Conservation (phyloP, 208 protist genomes). For the Lotmaria passim region DNA sequence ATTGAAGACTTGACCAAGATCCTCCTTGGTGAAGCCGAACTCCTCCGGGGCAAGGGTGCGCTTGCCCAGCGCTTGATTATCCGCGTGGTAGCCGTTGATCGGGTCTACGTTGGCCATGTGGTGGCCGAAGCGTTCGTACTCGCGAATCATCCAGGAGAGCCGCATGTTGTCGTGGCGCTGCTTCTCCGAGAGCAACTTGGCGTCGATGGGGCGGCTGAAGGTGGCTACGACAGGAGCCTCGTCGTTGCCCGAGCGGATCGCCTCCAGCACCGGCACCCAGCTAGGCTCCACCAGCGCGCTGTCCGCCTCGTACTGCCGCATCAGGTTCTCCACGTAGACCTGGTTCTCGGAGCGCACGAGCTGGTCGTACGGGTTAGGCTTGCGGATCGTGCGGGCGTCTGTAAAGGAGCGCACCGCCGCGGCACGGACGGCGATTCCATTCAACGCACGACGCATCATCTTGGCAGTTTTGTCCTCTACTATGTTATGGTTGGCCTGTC, state of each 20-base stretch:
- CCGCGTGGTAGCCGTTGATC: slow-evolving; percentile 39
- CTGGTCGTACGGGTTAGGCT: slow-evolving; percentile 80
- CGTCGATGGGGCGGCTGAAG: slow-evolving; percentile 77
- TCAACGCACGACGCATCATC: slow-evolving; percentile 80
- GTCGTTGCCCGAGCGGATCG: slow-evolving; percentile 48
- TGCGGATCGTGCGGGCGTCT: slow-evolving; percentile 79
- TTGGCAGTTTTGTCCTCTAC: slow-evolving; percentile 20
- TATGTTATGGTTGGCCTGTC: no score
- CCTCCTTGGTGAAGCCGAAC: slow-evolving; percentile 86
- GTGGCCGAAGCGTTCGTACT: slow-evolving; percentile 90
- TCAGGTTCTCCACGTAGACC: slow-evolving; percentile 78
- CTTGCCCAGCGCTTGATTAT: slow-evolving; percentile 28
- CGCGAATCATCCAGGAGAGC: slow-evolving; percentile 88
- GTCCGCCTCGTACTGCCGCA: slow-evolving; percentile 80
- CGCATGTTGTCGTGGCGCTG: slow-evolving; percentile 90
- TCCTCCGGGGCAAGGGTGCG: slow-evolving; percentile 55
- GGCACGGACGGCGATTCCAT: slow-evolving; percentile 21
- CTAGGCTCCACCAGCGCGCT: slow-evolving; percentile 71
- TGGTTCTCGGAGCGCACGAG: slow-evolving; percentile 73
- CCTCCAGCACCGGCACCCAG: slow-evolving; percentile 86
- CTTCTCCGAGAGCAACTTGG: slow-evolving; percentile 68
- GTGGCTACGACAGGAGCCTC: slow-evolving; percentile 71
- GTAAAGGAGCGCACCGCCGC: slow-evolving; percentile 58
- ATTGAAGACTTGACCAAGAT: slow-evolving; percentile 81
- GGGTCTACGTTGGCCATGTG: slow-evolving; percentile 81